These are phyloP conservation scores for Phallus indusiatus DNA, from an alignment of 768 basidiomycete genomes.

Conservation along the genomic window DNA sequence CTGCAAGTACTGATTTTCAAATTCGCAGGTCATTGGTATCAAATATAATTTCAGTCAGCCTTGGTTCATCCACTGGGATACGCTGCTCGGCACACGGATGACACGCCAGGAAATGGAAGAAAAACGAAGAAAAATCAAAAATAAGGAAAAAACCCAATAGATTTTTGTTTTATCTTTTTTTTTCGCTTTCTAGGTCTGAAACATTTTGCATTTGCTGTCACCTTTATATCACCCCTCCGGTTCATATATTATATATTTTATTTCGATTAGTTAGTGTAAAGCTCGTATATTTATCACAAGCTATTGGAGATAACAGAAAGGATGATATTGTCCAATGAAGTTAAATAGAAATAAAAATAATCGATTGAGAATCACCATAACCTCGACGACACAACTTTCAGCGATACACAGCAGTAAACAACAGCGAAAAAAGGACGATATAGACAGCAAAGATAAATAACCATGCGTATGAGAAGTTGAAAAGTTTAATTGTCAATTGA, in stretches of 20 bases:
- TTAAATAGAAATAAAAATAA: background rate
- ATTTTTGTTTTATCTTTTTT: too few species aligned
- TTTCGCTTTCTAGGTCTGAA: too few species aligned
- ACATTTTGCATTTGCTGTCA: background rate
- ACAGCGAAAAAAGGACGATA: background rate
- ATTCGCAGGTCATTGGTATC: conserved; percentile 52
- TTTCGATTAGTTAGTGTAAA: background rate
- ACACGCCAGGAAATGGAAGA: conserved; percentile 34
- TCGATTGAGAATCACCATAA: background rate
- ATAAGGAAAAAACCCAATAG: conserved; percentile 3
- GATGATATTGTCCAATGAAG: background rate
- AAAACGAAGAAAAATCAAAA: conserved; percentile 10
- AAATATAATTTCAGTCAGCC: conserved; percentile 95
- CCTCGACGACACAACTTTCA: background rate
- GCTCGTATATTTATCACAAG: background rate
- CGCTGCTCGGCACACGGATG: conserved; percentile 74
- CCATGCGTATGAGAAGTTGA: background rate
- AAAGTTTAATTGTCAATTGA: background rate
- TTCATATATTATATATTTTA: background rate
- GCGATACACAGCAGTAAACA: background rate
- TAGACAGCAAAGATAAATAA: background rate
- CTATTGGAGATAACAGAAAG: background rate
- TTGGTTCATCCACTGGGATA: conserved; percentile 94
- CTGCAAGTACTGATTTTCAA: background rate
- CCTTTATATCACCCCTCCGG: background rate